Conservation (phyloP, 2,329 filamentous ascomycete genomes). For the Rugonectria rugulosa region DNA sequence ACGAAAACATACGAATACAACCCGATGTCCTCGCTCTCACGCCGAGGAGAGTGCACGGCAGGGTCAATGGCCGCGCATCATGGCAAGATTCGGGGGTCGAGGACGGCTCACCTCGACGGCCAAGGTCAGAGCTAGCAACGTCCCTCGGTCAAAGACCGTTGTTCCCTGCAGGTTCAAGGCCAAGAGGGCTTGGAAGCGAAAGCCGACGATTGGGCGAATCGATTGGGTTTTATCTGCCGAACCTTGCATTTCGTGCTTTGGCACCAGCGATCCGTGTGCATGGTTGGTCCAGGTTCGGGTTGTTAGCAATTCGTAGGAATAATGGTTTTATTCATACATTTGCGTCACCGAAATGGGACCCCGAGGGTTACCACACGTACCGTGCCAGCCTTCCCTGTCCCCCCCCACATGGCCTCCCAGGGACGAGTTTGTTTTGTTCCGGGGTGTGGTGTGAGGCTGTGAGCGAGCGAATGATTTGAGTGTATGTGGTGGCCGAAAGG, state of each 20-base stretch:
- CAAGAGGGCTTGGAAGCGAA: background rate
- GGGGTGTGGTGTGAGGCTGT: slow-evolving; percentile 2
- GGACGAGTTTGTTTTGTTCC: background rate
- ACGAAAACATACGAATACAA: too few relatives aligned
- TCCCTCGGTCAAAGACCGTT: background rate
- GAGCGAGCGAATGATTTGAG: background rate
- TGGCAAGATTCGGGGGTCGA: background rate
- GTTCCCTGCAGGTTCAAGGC: background rate
- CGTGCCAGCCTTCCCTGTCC: background rate
- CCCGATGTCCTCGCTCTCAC: too few relatives aligned
- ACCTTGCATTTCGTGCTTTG: too few relatives aligned
- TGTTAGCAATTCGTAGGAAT: slow-evolving; percentile 24
- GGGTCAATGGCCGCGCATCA: background rate
- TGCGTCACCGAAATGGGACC: slow-evolving; percentile 16
- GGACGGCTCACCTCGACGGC: background rate
- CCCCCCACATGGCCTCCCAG: slow-evolving; percentile 8
- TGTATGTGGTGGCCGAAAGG: background rate
- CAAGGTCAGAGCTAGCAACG: background rate
- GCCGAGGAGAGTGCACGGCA: too few relatives aligned
- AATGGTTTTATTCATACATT: slow-evolving; percentile 20
- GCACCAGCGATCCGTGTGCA: too few relatives aligned
- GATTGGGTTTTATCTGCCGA: slow-evolving; percentile 15
- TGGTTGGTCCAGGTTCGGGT: slow-evolving; percentile 6
- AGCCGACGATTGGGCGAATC: slow-evolving; percentile 1
- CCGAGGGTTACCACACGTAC: background rate